Conservation (phyloP, 2,329 filamentous ascomycete genomes). For the Aspergillus sp. region DNA sequence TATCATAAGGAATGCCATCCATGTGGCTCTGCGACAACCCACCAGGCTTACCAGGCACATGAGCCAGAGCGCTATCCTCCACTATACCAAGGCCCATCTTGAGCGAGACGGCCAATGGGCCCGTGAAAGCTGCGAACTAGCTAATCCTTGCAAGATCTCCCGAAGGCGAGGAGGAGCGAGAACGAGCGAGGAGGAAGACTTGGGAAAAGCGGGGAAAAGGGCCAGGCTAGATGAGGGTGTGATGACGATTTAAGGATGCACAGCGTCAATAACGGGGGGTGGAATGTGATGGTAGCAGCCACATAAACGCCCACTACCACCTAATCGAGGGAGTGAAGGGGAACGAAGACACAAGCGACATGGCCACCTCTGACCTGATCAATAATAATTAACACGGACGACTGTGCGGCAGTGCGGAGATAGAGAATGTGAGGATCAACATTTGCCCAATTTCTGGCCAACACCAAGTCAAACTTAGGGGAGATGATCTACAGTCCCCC, state of each 20-base stretch:
- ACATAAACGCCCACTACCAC: not conserved
- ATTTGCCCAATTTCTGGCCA: no score
- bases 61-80: constrained; percentile 62
- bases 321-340: no score
- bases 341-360: no score
- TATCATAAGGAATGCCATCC: not conserved
- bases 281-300: not conserved
- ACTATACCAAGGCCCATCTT: constrained; percentile 72
- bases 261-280: no score
- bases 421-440: no score
- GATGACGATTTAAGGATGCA: no score
- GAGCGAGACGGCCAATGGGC: not conserved
- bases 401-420: no score
- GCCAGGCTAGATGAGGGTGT: not conserved
- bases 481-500: no score
- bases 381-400: no score
- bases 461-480: no score
- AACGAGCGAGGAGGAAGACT: not conserved
- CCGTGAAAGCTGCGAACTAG: not conserved
- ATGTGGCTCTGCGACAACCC: not conserved
- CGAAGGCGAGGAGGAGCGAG: not conserved
- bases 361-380: no score
- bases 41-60: constrained; percentile 67
- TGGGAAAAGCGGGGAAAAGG: not conserved
- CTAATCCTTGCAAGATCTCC: not conserved